Evolutionary conservation across 2,329 filamentous ascomycete species (phyloP).

Genomic region (Dryadomyces quercivorus): DNA sequence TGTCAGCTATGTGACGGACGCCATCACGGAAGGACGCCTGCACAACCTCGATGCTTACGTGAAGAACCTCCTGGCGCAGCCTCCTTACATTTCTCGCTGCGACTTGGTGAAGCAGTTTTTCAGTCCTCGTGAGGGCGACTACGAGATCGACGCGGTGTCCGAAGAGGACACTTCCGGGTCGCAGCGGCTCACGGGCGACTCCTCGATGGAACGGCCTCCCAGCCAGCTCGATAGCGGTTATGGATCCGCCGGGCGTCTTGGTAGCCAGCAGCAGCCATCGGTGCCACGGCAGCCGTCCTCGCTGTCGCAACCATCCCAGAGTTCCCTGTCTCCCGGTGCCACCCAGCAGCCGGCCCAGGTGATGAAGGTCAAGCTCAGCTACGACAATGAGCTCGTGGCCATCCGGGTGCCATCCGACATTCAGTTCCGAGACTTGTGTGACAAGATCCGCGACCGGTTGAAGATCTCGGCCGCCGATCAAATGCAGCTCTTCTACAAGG

Average conservation of each 20-base stretch:
- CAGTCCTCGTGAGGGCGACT: conserved; percentile 78
- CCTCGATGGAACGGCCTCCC: neutral
- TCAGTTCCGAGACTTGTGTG: conserved; percentile 62
- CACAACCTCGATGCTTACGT: conserved; percentile 94
- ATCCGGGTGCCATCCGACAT: conserved; percentile 80
- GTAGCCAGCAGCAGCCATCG: conserved; percentile 26
- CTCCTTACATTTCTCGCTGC: conserved; percentile 72
- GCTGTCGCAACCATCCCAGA: conserved; percentile 40
- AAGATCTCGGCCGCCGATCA: conserved; percentile 59
- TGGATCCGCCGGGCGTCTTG: conserved; percentile 26
- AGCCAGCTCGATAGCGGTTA: conserved; percentile 44
- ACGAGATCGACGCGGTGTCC: conserved; percentile 65
- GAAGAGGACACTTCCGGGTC: conserved; percentile 38
- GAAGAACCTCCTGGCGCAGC: conserved; percentile 76
- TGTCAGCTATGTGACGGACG: conserved; percentile 95
- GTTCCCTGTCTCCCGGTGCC: conserved; percentile 40
- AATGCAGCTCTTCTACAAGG: conserved; percentile 72
- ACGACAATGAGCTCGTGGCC: conserved; percentile 81
- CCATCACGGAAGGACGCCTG: conserved; percentile 83
- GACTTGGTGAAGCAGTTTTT: conserved; percentile 85
- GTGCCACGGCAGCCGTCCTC: conserved; percentile 33
- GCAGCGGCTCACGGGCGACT: neutral
- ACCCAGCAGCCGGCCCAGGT: conserved; percentile 34
- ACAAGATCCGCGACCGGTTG: conserved; percentile 74
- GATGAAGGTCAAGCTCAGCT: conserved; percentile 93